Percentiles rank a stretch among this genome's conserved stretches.
Conservation (phyloP, 73 alveolate species). For the Effrenium voratum region DNA sequence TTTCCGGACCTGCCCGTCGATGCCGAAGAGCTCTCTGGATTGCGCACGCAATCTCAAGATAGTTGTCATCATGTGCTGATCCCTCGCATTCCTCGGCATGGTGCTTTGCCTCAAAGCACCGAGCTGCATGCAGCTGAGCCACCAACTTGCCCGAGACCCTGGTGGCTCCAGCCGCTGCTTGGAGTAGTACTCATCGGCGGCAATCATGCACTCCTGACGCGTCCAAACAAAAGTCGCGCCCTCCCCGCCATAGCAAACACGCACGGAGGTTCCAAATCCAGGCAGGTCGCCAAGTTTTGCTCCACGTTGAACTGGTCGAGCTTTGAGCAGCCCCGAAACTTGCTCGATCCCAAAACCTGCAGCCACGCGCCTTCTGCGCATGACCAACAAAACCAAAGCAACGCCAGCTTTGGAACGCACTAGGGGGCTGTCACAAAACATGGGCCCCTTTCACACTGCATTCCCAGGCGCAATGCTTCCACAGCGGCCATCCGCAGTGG, state of each 20-base stretch:
- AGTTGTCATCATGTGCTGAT: constrained; percentile 83
- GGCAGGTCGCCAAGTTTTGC: constrained; percentile 35
- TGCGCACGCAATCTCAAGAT: constrained; percentile 58
- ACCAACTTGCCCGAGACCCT: constrained; percentile 83
- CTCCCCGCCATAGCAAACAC: neutral
- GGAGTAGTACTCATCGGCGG: constrained; percentile 71
- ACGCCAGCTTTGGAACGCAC: too few relatives aligned
- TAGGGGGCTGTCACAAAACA: neutral
- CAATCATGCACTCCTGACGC: constrained; percentile 60
- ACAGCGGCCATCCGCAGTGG: constrained; percentile 61
- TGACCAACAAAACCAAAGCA: too few relatives aligned
- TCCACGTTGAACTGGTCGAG: constrained; percentile 89
- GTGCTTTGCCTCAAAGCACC: neutral
- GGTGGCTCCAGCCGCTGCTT: constrained; percentile 74
- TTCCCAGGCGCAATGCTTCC: constrained; percentile 63
- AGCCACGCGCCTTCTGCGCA: too few relatives aligned
- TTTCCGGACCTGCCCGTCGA: constrained; percentile 35
- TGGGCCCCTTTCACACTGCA: neutral
- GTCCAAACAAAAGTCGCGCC: neutral
- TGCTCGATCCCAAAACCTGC: constrained; percentile 42
- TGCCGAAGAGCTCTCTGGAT: constrained; percentile 70
- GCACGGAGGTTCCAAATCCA: neutral
- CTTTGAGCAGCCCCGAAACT: constrained; percentile 70
- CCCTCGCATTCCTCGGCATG: constrained; percentile 40
- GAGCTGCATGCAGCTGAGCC: neutral